Evolutionary conservation across 2,329 filamentous ascomycete genomes (phyloP), one percentile per base, ranked within the genome.

Genomic region (Paraphaeosphaeria minitans): DNA sequence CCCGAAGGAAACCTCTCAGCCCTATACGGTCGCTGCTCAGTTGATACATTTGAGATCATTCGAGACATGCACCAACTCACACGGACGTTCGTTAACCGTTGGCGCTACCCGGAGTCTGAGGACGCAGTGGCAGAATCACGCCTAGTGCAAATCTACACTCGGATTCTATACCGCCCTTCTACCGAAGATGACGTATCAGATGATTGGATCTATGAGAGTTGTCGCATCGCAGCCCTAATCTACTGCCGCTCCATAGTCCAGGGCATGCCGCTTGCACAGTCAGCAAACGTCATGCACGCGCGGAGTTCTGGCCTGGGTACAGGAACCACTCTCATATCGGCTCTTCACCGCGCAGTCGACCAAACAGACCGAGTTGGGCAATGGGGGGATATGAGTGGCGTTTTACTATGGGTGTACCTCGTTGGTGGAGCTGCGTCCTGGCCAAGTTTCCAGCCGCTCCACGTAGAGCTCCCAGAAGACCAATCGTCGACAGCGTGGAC

Each of bases 161-260:
- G 64, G 2, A 60, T 74, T 19, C 51, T 69, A 12, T 53, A 45
- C 1, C 47, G 58, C 4, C 68, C 63, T 5, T 65, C 67, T 6
- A 55, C 60, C 1, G 60, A 65, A 14, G 45, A 58, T 9, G 52
- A 63, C 2, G 22, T 57, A 2, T 35, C 61, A 9, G 63, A 62
- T 3, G 72, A 75, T 55, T 75, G 71, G 70, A 55, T 69, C 9
- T 72, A 75, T 59, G 72, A 75, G 51, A 66, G 63, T 33, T 67
- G 68, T 45, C 73, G 72, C 19, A 59, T 76, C 7, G 69, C 74
- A 29, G 67, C 70, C 1, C 50, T 73, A 5, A 70, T 76, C 27
- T 74, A 75, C 56, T 70, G 68, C 43, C 65, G 69, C 29, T 69
- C 68, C 1, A 66, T 75, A n/a, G 60, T 74, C 14, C 64, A 74